Base-by-base conservation (phyloP, 2,329 filamentous ascomycete species). In the Fusarium nygamai region DNA sequence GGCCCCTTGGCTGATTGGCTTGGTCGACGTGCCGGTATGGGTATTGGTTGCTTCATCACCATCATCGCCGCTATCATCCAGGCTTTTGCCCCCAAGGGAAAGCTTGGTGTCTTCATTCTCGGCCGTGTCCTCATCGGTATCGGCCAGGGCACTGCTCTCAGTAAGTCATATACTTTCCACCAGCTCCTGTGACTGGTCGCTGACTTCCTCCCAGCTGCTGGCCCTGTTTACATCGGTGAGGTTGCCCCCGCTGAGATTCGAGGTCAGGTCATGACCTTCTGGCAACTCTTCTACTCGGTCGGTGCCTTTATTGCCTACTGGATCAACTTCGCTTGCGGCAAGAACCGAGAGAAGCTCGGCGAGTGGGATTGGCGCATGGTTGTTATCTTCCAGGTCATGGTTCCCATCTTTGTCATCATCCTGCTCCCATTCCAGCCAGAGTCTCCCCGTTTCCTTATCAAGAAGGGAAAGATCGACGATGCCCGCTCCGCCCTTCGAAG, bases 291-390 rank as follows among this genome's bases (percentile, higher is more conserved):
- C 82, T 92, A 91, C 81, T 89, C 85, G 1, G 90, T 91, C 54
- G 90, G 90, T 29, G 88, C 86, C 20, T 92, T 91, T 67, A 80
- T 82, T 56, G 79, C 80, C 19, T 82, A 81, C 76, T 82, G 81
- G 91, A 89, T 93, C 78, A 91, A 90, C 80, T 93, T 88, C 74
- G 91, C 87, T 22, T 90, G 89, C 79, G 86, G 86, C 41, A 85
- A 89, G 77, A 83, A 92, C 81, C 83, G 84, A 48, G 75, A 83
- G 47, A 83, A 75, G 47, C 86, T 93, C 10, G 92, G 92, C 44
- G 85, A 94, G 75, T 93, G 92, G 92, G 91, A 93, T 81, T 93
- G 92, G 92, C 89, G 88, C 76, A 88, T 93, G 84, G 90, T 93
- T 20, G 89, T 93, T 71, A 90, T 94, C 71, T 93, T 93, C 85